These are phyloP conservation scores for Pichia membranifaciens DNA, from an alignment of 805 yeast genomes.

Conservation along the genomic window DNA sequence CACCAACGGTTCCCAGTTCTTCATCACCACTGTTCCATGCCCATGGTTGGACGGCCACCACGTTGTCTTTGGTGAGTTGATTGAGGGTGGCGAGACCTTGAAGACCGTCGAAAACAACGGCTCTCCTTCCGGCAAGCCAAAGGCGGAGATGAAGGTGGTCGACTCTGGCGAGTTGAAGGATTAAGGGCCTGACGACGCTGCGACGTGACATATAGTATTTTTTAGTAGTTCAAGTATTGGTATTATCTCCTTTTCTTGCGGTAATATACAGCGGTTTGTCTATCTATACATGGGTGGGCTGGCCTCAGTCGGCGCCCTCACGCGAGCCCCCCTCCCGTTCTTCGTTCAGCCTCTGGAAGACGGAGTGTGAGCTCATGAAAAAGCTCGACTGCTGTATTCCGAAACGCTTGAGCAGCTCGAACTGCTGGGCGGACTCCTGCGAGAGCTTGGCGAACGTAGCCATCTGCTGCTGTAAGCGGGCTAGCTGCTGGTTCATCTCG, in stretches of 20 bases:
- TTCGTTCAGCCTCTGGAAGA: conserved; percentile 26
- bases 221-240: too few species aligned
- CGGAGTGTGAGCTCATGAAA: conserved; percentile 29
- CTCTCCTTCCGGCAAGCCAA: conserved; percentile 46
- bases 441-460: conserved; percentile 19
- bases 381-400: conserved; percentile 26
- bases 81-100: conserved; percentile 62
- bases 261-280: too few species aligned
- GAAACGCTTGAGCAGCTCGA: conserved; percentile 22
- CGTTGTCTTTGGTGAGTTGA: conserved; percentile 73
- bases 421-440: conserved; percentile 23
- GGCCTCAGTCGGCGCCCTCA: neutral
- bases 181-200: neutral
- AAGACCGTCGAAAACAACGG: conserved; percentile 76
- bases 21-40: conserved; percentile 73
- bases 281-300: too few species aligned
- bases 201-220: too few species aligned
- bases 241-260: too few species aligned
- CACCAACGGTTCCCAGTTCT: conserved; percentile 89
- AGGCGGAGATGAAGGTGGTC: conserved; percentile 47
- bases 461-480: conserved; percentile 20
- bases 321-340: conserved; percentile 16
- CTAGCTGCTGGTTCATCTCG: conserved; percentile 16
- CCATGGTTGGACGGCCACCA: conserved; percentile 78
- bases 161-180: conserved; percentile 53